Evolutionary conservation across 1,139 yeast species (phyloP).

Genomic region (Diutina rugosa): DNA sequence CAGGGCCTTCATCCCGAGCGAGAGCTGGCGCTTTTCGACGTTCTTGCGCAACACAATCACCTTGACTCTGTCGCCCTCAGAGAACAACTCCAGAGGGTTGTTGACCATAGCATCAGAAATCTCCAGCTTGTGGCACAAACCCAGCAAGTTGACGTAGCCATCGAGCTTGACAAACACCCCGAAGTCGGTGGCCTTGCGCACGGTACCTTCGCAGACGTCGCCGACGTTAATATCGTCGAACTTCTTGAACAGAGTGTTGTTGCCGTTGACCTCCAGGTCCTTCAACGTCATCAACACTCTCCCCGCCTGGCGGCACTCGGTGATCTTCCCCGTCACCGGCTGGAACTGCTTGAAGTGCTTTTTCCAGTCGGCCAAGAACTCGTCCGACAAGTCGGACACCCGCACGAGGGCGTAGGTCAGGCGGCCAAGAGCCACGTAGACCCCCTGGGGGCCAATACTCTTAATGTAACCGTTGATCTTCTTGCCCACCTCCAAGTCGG

Average conservation of each 20-base stretch:
- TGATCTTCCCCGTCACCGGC: constrained; percentile 62
- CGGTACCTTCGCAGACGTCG: constrained; percentile 66
- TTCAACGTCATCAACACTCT: constrained; percentile 69
- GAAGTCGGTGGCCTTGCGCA: constrained; percentile 67
- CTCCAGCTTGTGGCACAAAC: constrained; percentile 79
- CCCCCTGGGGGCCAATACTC: constrained; percentile 64
- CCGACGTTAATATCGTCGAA: constrained; percentile 60
- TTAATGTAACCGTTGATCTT: constrained; percentile 71
- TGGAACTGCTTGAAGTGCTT: constrained; percentile 59
- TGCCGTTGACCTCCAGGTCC: constrained; percentile 70
- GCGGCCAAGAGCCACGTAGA: constrained; percentile 68
- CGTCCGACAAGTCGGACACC: constrained; percentile 71
- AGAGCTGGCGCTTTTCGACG: constrained; percentile 53
- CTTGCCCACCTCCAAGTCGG: constrained; percentile 58
- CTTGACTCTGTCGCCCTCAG: constrained; percentile 82
- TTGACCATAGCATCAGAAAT: constrained; percentile 55
- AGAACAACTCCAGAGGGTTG: constrained; percentile 49
- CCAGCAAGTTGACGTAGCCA: constrained; percentile 63
- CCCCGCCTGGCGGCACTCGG: constrained; percentile 48
- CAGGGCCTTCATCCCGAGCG: constrained; percentile 91
- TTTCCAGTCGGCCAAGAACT: constrained; percentile 80
- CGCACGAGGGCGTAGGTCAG: constrained; percentile 69
- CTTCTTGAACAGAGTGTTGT: constrained; percentile 37
- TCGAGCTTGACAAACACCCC: constrained; percentile 84
- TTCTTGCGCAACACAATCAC: constrained; percentile 63